A percentile compares a stretch with the other conserved stretches of the same genome.
phyloP scores from a whole-genome alignment of 805 yeast species.

The Monosporozyma siamensis region DNA sequence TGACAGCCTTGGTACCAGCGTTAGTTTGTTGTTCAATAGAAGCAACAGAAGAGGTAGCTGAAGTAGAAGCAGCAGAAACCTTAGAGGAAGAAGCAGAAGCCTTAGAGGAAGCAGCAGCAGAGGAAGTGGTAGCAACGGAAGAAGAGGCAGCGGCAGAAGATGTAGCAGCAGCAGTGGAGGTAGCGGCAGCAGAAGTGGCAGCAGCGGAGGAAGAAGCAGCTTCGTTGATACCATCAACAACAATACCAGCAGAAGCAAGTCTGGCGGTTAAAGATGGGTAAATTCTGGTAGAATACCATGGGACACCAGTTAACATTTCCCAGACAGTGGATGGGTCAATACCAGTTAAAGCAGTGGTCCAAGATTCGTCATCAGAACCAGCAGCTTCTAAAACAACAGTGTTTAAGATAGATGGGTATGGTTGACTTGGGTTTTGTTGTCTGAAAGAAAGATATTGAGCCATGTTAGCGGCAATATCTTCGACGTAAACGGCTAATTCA shows the following conservation, averaged over 20 bases:
- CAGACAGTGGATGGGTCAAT: constrained; percentile 22
- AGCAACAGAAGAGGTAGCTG: too few species aligned
- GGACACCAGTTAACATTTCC: constrained; percentile 26
- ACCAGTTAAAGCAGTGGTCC: constrained; percentile 22
- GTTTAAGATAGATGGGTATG: constrained; percentile 7
- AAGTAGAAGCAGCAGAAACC: too few species aligned
- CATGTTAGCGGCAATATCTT: constrained; percentile 7
- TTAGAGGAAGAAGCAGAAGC: too few species aligned
- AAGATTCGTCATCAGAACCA: constrained; percentile 25
- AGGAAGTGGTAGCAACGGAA: background rate
- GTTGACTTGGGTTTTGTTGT: constrained; percentile 7
- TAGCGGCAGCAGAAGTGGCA: background rate
- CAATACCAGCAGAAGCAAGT: background rate
- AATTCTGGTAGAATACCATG: constrained; percentile 29
- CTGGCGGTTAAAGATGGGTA: constrained; percentile 7
- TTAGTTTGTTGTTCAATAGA: too few species aligned
- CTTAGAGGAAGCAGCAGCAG: too few species aligned
- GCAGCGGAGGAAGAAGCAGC: background rate
- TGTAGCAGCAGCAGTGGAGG: background rate
- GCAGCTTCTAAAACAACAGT: background rate
- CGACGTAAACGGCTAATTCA: constrained; percentile 8
- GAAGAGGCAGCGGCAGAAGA: background rate
- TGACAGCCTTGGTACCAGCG: too few species aligned
- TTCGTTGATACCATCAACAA: background rate
- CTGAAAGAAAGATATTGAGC: constrained; percentile 7